Conservation (phyloP, 768 basidiomycete genomes). For the Tephrocybe sp. region DNA sequence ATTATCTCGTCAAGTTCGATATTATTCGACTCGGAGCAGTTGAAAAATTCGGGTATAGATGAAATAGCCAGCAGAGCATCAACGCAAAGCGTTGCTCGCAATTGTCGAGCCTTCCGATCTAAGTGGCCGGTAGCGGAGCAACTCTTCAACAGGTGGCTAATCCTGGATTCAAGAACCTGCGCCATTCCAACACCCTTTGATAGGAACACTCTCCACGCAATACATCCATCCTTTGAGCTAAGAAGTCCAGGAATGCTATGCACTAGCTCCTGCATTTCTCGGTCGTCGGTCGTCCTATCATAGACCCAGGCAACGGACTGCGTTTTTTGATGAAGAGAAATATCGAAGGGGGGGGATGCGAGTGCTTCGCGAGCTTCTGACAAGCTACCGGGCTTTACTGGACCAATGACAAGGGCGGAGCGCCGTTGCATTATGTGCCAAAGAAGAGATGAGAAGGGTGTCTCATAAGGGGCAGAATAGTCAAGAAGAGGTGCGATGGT, state of each 20-base stretch:
- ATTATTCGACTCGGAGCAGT: not conserved
- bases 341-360: not conserved
- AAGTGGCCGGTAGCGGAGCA: not conserved
- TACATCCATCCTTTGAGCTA: not conserved
- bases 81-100: not conserved
- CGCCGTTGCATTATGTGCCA: not conserved
- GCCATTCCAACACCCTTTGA: not conserved
- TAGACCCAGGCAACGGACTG: slow-evolving; percentile 1
- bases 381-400: not conserved
- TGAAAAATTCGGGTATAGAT: not conserved
- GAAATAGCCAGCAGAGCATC: not conserved
- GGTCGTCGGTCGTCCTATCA: slow-evolving; percentile 1
- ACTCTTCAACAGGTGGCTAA: not conserved
- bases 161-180: not conserved
- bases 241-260: not conserved
- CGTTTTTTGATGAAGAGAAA: not conserved
- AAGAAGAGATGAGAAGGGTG: not conserved
- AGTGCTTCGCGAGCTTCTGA: not conserved
- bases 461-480: slow-evolving; percentile 2
- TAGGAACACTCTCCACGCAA: not conserved
- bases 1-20: not conserved
- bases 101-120: not conserved
- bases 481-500: slow-evolving; percentile 8
- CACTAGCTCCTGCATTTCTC: not conserved
- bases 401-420: not conserved